Conservation (phyloP, 176 grass and related monocot genomes). For the Phyllostachys edulis region DNA sequence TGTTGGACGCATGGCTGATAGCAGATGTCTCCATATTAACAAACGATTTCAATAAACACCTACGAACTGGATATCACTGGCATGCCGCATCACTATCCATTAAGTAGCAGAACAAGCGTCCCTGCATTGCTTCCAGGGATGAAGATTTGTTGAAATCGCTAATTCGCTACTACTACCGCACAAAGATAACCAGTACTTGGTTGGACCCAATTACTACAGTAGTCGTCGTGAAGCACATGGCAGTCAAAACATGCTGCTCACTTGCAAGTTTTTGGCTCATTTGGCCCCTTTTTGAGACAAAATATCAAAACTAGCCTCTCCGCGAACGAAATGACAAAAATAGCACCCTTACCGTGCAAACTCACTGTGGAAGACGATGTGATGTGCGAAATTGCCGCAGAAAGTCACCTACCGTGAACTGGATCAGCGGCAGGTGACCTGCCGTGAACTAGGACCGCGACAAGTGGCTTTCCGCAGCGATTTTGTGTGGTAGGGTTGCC, state of each 20-base stretch:
- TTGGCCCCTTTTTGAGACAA: too few relatives aligned
- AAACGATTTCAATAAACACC: not conserved
- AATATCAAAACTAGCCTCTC: too few relatives aligned
- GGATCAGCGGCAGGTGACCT: too few relatives aligned
- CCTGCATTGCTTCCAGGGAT: not conserved
- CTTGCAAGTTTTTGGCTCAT: not conserved
- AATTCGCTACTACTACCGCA: not conserved
- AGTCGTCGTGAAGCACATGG: slow-evolving; percentile 2
- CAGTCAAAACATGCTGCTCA: not conserved
- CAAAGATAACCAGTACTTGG: not conserved
- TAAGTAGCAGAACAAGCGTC: slow-evolving; percentile 14
- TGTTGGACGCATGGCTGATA: not conserved
- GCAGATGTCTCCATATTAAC: not conserved
- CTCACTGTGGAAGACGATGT: too few relatives aligned
- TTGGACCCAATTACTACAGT: not conserved
- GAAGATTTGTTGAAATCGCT: not conserved
- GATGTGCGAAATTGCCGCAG: too few relatives aligned
- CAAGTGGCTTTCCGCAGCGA: too few relatives aligned
- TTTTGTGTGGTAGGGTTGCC: too few relatives aligned
- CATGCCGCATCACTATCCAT: slow-evolving; percentile 18
- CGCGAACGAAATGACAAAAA: too few relatives aligned
- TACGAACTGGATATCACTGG: not conserved
- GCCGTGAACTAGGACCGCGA: too few relatives aligned
- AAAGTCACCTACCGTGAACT: too few relatives aligned
- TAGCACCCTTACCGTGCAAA: too few relatives aligned